Conservation (phyloP, 768 basidiomycete species). For the Nevesoporus exiguus region DNA sequence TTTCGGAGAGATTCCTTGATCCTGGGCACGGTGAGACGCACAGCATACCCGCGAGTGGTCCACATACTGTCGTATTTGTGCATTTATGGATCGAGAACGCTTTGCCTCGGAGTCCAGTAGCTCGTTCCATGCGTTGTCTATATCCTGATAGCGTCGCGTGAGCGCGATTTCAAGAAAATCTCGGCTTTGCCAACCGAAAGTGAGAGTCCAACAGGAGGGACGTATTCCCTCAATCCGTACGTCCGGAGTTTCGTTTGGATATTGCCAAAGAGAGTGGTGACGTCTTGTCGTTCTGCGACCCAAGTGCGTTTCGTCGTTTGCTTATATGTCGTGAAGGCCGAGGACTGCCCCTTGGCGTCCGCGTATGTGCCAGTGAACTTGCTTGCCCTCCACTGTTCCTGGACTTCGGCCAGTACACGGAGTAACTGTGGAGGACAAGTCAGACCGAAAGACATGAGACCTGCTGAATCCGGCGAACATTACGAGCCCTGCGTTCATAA, state of each 20-base stretch:
- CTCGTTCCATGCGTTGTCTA: conserved; percentile 74
- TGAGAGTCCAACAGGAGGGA: conserved; percentile 68
- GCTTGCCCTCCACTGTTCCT: conserved; percentile 64
- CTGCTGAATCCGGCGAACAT: conserved; percentile 41
- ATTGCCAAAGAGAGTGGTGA: conserved; percentile 85
- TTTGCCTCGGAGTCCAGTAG: conserved; percentile 73
- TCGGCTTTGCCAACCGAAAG: conserved; percentile 42
- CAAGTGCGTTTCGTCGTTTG: conserved; percentile 80
- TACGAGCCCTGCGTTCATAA: conserved; percentile 81
- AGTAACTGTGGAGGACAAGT: conserved; percentile 48
- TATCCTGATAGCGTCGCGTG: conserved; percentile 41
- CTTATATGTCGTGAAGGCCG: conserved; percentile 76
- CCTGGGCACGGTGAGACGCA: conserved; percentile 36
- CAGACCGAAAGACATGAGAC: conserved; percentile 2
- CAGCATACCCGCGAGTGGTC: background rate
- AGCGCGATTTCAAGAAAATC: background rate
- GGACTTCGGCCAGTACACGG: conserved; percentile 59
- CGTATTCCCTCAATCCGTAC: conserved; percentile 82
- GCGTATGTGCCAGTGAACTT: conserved; percentile 70
- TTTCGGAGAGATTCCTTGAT: conserved; percentile 80
- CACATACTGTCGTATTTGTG: conserved; percentile 80
- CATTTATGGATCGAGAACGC: conserved; percentile 80
- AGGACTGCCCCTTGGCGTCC: conserved; percentile 75
- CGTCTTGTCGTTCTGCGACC: conserved; percentile 87
- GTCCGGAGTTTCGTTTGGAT: conserved; percentile 93